phyloP scores from a whole-genome alignment of 1,284 basidiomycete genomes.

The Lentinus polychrous region DNA sequence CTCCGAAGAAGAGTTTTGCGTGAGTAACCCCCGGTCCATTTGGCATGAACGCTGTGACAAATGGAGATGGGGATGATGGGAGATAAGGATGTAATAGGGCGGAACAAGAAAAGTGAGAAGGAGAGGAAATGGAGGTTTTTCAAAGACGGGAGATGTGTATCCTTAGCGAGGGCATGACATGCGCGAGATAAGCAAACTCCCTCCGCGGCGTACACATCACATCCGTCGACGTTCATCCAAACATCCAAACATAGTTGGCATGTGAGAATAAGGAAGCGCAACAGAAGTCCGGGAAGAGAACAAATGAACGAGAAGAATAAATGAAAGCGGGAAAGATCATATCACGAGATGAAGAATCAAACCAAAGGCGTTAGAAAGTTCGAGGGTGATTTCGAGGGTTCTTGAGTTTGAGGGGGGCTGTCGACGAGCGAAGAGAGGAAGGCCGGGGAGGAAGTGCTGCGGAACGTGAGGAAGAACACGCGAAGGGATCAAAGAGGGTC shows the following conservation, averaged over 20 bases:
- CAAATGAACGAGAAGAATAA: too few relatives aligned
- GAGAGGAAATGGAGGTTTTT: not conserved
- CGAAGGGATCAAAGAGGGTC: constrained; percentile 7
- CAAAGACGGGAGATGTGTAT: too few relatives aligned
- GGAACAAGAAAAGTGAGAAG: not conserved
- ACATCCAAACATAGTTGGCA: too few relatives aligned
- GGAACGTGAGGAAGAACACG: not conserved
- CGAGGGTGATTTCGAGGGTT: too few relatives aligned
- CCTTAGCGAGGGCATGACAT: too few relatives aligned
- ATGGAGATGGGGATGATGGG: not conserved
- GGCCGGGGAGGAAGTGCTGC: not conserved
- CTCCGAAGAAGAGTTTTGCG: too few relatives aligned
- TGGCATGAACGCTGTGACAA: too few relatives aligned
- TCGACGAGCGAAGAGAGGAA: too few relatives aligned
- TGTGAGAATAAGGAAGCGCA: too few relatives aligned
- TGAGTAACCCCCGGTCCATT: too few relatives aligned
- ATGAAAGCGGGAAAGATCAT: not conserved
- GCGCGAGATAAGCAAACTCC: not conserved
- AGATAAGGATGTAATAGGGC: not conserved
- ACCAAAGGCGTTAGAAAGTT: not conserved
- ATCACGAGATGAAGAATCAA: not conserved
- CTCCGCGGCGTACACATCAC: not conserved
- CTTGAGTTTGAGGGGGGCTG: too few relatives aligned
- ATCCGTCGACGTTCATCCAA: not conserved
- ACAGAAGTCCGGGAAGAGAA: too few relatives aligned